Percentiles rank a stretch among this genome's conserved stretches.
These are phyloP conservation scores for Massarina eburnea DNA, from an alignment of 2,329 filamentous ascomycete genomes.

Conservation along the genomic window DNA sequence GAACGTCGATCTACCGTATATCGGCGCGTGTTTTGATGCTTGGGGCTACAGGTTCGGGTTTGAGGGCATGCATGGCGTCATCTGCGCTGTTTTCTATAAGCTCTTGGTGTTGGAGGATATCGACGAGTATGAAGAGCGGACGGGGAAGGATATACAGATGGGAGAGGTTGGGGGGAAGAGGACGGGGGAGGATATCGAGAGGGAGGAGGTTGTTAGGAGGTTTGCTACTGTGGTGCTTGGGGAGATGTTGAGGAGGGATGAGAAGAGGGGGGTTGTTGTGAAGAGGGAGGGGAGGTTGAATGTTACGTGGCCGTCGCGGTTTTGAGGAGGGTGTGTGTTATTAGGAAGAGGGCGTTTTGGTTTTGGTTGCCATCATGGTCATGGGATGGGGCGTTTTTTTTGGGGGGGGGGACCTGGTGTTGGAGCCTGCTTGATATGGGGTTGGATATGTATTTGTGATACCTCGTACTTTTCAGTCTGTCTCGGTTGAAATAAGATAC, in stretches of 20 bases:
- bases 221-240: conserved; percentile 39
- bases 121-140: conserved; percentile 26
- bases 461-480: too few species aligned
- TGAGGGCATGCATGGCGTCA: conserved; percentile 32
- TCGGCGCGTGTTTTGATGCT: conserved; percentile 28
- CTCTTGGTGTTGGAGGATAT: conserved; percentile 29
- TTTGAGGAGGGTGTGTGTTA: too few species aligned
- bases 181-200: conserved; percentile 23
- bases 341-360: too few species aligned
- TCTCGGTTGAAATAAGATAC: too few species aligned
- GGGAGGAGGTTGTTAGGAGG: conserved; percentile 30
- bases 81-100: conserved; percentile 39
- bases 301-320: conserved; percentile 17
- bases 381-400: too few species aligned
- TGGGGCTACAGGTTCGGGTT: conserved; percentile 42
- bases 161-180: conserved; percentile 30
- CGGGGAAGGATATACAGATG: conserved; percentile 28
- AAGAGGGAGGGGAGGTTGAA: conserved; percentile 16
- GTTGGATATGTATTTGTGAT: too few species aligned
- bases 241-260: conserved; percentile 36
- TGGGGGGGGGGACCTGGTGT: too few species aligned
- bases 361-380: too few species aligned
- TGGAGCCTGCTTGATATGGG: too few species aligned
- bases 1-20: conserved; percentile 21
- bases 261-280: conserved; percentile 31